phyloP scores from a whole-genome alignment of 2,329 filamentous ascomycete genomes.

The Ilyonectria sp. region DNA sequence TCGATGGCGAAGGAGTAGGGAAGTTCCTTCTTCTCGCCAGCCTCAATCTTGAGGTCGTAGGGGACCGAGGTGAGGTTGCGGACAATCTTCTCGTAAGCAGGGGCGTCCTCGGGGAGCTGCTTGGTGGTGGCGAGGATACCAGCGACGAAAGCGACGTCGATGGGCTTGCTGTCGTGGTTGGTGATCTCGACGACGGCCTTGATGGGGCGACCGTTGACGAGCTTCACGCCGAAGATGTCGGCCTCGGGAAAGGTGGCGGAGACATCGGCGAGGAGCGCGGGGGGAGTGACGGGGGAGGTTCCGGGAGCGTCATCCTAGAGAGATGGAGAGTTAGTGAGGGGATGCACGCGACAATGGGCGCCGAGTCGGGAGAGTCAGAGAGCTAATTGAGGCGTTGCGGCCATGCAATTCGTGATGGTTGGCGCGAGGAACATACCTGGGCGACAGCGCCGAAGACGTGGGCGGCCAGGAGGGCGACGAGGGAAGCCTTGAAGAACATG shows the following conservation, averaged over 20 bases:
- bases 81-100: conserved; percentile 71
- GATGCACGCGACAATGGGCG: conserved; percentile 23
- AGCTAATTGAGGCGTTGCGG: conserved; percentile 3
- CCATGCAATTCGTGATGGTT: not conserved
- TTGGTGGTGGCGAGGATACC: conserved; percentile 78
- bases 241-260: conserved; percentile 75
- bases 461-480: conserved; percentile 80
- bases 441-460: conserved; percentile 77
- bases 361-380: not conserved
- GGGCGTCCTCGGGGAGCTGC: conserved; percentile 62
- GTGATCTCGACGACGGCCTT: conserved; percentile 85
- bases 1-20: conserved; percentile 91
- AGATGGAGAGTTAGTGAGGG: not conserved
- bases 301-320: conserved; percentile 39
- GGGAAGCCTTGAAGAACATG: conserved; percentile 84
- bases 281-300: conserved; percentile 41
- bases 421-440: conserved; percentile 65
- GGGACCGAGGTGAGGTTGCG: conserved; percentile 87
- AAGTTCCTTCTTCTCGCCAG: conserved; percentile 82
- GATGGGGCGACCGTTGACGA: conserved; percentile 92
- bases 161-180: conserved; percentile 85
- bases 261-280: conserved; percentile 72
- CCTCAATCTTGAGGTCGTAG: conserved; percentile 81
- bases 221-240: conserved; percentile 95
- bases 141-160: conserved; percentile 82